Evolutionary conservation across 257 asterid genomes (phyloP), one percentile per base, ranked within the genome.

Genomic region (Rubia yunnanensis): DNA sequence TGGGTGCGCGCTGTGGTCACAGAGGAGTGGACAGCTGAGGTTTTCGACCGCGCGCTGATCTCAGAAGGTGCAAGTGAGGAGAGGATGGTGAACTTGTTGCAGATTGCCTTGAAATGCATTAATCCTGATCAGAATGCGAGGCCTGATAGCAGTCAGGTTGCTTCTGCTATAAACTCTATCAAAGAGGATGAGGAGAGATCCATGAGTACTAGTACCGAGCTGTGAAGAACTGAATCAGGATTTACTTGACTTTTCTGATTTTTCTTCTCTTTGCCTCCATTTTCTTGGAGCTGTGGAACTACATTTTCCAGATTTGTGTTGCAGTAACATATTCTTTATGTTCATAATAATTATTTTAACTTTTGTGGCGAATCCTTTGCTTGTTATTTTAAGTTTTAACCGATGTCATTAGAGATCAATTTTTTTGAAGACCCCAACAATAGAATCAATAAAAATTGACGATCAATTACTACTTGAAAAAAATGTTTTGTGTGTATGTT

Each of bases 1-100:
- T 89, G 96, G 96, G 95, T 89, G 58, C 74, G 79, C 60, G 77
- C 86, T 8, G 81, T 89, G 3, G 84, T 85, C 30, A 70, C 85
- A 53, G 96, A 87, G 71, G 91, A 89, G 64, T 87, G 96, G 96
- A 85, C 89, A 0, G 86, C 75, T 7, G 89, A 89, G 63, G 94
- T 89, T 31, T 87, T 89, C 35, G 95, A 89, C 55, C 74, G 76
- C 64, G 62, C 70, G 3, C 77, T 89, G 23, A 71, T 82, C 36
- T 60, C 76, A 4, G 86, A 79, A 31, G 88, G 89, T 27, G 81
- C 83, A 32, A 81, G 77, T 64, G 95, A 87, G 78, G 91, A 82
- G 54, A 78, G 76, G 60, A 83, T 89, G 96, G 80, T 83, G 31
- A 62, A 49, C 55, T 69, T 89, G 82, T 78, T 89, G 73, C 94